Evolutionary conservation across 1,284 basidiomycete genomes (phyloP).

Genomic region (Leccinum pallidistipes): DNA sequence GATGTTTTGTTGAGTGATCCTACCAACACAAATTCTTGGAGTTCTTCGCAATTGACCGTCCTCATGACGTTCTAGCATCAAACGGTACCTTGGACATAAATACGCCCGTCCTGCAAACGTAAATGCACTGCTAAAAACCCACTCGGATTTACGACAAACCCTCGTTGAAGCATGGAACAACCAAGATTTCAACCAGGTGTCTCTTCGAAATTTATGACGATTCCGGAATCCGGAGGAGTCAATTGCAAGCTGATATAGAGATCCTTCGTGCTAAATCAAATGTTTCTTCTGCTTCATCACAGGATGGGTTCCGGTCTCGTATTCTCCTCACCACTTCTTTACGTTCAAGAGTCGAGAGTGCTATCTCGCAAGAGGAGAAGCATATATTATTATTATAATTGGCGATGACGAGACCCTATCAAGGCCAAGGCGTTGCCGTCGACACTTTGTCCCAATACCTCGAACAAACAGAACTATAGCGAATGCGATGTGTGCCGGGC

Average conservation of each 20-base stretch:
- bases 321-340: neutral
- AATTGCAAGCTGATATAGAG: neutral
- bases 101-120: too few relatives aligned
- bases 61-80: too few relatives aligned
- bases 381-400: neutral
- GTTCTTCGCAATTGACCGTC: too few relatives aligned
- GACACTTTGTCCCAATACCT: neutral
- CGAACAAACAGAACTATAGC: neutral
- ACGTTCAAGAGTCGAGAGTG: neutral
- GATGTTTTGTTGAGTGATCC: too few relatives aligned
- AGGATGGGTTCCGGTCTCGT: neutral
- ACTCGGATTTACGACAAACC: neutral
- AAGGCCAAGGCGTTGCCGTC: neutral
- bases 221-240: neutral
- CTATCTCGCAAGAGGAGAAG: too few relatives aligned
- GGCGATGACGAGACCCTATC: neutral
- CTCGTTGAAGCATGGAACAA: neutral
- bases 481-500: too few relatives aligned
- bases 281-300: neutral
- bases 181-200: neutral
- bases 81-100: too few relatives aligned
- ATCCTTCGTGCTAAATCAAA: neutral
- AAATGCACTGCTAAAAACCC: too few relatives aligned
- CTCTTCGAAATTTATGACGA: neutral
- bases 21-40: too few relatives aligned